Percentiles rank a stretch among this genome's conserved stretches.
These are phyloP conservation scores for Dothistroma pini DNA, from an alignment of 2,329 filamentous ascomycete genomes.

Conservation along the genomic window DNA sequence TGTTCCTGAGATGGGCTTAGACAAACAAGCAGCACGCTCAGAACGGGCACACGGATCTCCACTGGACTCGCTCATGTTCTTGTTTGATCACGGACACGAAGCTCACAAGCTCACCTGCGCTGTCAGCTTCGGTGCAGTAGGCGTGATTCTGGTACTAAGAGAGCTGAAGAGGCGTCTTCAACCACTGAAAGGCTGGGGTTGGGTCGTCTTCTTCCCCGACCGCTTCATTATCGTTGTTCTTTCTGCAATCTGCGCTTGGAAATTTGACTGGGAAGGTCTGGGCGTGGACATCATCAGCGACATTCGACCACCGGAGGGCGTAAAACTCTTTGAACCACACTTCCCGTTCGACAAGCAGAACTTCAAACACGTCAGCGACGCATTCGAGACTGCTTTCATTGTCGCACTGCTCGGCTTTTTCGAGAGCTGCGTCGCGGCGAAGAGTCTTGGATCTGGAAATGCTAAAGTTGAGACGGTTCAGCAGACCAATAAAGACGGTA, in stretches of 20 bases:
- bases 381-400: conserved; percentile 86
- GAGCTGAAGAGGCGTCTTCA: conserved; percentile 78
- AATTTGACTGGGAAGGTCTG: conserved; percentile 70
- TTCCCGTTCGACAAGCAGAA: conserved; percentile 78
- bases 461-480: conserved; percentile 47
- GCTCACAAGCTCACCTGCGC: conserved; percentile 71
- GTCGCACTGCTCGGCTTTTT: conserved; percentile 98
- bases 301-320: conserved; percentile 62
- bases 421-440: conserved; percentile 93
- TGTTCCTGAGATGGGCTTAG: conserved; percentile 82
- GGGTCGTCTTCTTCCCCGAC: conserved; percentile 85
- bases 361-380: conserved; percentile 77
- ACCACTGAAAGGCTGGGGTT: conserved; percentile 62
- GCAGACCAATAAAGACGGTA: conserved; percentile 39
- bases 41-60: conserved; percentile 79
- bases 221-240: conserved; percentile 85
- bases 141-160: conserved; percentile 80
- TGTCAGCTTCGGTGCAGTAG: conserved; percentile 75
- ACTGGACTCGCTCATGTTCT: conserved; percentile 78
- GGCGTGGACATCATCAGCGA: conserved; percentile 82
- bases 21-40: conserved; percentile 57
- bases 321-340: conserved; percentile 71
- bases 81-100: conserved; percentile 62
- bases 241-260: conserved; percentile 75
- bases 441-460: conserved; percentile 67